Evolutionary conservation across 2,329 filamentous ascomycete genomes (phyloP), one percentile per base, ranked within the genome.

Genomic region (Botryotinia convoluta): DNA sequence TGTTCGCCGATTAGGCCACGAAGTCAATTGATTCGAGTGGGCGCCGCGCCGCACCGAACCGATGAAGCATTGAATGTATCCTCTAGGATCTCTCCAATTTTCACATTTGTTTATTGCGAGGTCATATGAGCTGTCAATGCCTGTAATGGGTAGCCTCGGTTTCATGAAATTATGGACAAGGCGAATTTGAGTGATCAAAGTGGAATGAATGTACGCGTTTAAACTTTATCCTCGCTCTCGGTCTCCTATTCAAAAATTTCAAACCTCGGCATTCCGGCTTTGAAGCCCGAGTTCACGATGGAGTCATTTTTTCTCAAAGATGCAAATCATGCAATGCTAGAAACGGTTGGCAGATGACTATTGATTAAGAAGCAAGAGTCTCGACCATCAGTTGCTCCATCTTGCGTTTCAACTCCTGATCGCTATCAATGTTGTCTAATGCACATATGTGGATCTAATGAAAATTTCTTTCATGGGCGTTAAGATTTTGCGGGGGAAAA

Each of bases 391-490:
- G 12, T 68, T n/a, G 26, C 64, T 68, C 64, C 48, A 57, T 57
- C 35, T 68, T 22, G 26, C 51, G 64, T 54, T 68, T 54, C 64
- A 68, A 12, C 62, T 65, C 62, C 64, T 68, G 48, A 57, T 68
- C 48, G 65, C 54, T 57, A 48, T 68, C 48, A 64, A 14, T 57
- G 35, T 57, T 68, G 65, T 54, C 35, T 39, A 37, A 68, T 54
- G 63, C 45, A 67, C n/a, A 54, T 54, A 20, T 68, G 64, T 68
- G 64, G 64, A 68, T 54, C 64, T 26, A 39, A 54, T 68, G 64
- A 68, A 68, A 68, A 54, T 68, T 68, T 68, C 64, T 68, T 54
- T n/a, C 45, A 68, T 68, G 64, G 45, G 45, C 45, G 1, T 68
- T 57, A 18, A 42, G n/a, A 57, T 68, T 68, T 68, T 68, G 65